Percentiles rank a stretch among this genome's conserved stretches.
Conservation (phyloP, 345 rosid species). For the Laguncularia racemosa region DNA sequence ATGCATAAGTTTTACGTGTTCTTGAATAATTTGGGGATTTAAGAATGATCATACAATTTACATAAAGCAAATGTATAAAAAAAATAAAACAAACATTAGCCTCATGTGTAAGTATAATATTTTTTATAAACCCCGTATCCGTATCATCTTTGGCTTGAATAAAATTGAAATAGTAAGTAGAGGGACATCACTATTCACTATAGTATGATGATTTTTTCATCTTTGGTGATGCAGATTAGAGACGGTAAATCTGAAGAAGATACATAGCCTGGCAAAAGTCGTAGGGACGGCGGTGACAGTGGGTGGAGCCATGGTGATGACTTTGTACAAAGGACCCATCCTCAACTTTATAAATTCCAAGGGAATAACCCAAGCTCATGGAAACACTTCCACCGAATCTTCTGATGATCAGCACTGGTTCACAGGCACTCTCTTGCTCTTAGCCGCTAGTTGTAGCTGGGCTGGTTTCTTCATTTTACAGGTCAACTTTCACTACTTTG, state of each 20-base stretch:
- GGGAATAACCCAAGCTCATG: conserved; percentile 29
- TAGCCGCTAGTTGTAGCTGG: conserved; percentile 62
- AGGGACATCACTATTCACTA: too few species aligned
- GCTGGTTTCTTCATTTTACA: conserved; percentile 77
- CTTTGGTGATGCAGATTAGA: conserved; percentile 44
- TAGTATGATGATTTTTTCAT: not conserved
- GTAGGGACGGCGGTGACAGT: conserved; percentile 70
- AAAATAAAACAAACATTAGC: too few species aligned
- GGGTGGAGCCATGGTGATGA: conserved; percentile 91
- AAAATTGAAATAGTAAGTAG: too few species aligned
- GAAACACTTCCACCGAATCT: conserved; percentile 18
- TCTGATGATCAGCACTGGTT: conserved; percentile 49
- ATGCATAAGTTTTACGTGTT: too few species aligned
- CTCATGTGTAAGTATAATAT: too few species aligned
- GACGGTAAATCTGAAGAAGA: conserved; percentile 45
- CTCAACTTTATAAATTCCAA: conserved; percentile 33
- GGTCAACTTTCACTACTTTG: conserved; percentile 19
- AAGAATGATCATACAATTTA: too few species aligned
- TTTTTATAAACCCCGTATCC: too few species aligned
- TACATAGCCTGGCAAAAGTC: conserved; percentile 63
- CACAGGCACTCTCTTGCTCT: conserved; percentile 52
- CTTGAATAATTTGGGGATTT: too few species aligned
- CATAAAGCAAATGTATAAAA: too few species aligned
- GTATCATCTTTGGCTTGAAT: too few species aligned
- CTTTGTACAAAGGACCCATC: conserved; percentile 81